Evolutionary conservation across 2,329 filamentous ascomycete genomes (phyloP).

Genomic region (Lachnellula subtilissima): DNA sequence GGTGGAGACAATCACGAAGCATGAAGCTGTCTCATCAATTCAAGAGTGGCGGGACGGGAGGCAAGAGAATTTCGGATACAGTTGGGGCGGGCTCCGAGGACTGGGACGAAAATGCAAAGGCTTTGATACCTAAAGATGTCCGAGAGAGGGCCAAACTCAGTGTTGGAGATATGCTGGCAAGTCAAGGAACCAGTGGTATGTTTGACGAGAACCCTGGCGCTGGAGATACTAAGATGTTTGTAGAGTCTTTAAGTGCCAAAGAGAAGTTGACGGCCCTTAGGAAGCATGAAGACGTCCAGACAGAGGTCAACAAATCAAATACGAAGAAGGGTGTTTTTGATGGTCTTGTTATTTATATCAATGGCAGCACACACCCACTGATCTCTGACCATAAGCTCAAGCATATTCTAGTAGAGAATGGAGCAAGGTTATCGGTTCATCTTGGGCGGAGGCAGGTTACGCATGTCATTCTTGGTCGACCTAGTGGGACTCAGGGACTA

Average conservation of each 20-base stretch:
- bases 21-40: constrained; percentile 69
- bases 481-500: constrained; percentile 37
- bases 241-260: constrained; percentile 31
- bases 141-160: constrained; percentile 32
- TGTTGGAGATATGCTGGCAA: constrained; percentile 51
- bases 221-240: neutral
- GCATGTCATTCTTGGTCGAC: constrained; percentile 74
- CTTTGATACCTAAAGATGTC: constrained; percentile 40
- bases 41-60: constrained; percentile 50
- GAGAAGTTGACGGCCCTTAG: constrained; percentile 32
- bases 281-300: constrained; percentile 47
- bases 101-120: constrained; percentile 42
- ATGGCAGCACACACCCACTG: constrained; percentile 75
- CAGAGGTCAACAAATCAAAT: constrained; percentile 34
- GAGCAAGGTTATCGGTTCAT: constrained; percentile 64
- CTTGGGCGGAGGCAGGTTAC: constrained; percentile 72
- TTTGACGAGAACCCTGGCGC: constrained; percentile 31
- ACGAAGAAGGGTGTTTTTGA: constrained; percentile 52
- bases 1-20: constrained; percentile 68
- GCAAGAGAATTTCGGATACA: constrained; percentile 57
- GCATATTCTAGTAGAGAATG: constrained; percentile 68
- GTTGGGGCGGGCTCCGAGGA: constrained; percentile 60
- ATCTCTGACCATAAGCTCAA: constrained; percentile 86
- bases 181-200: constrained; percentile 34
- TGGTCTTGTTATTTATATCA: constrained; percentile 74